phyloP scores from a whole-genome alignment of 148 eudicot genomes.

The Rhododendron williamsianum region DNA sequence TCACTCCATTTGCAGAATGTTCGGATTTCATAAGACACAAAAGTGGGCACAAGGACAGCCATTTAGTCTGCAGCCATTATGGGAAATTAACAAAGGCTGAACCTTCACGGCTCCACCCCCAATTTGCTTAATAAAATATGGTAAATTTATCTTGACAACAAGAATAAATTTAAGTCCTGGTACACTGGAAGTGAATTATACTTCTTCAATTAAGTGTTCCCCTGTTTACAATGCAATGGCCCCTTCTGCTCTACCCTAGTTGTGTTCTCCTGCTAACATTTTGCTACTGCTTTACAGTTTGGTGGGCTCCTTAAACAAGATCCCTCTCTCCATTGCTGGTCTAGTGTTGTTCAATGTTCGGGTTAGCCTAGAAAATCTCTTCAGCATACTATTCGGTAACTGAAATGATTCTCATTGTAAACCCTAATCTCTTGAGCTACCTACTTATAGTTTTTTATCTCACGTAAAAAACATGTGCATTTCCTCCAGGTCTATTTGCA shows the following conservation, averaged over 20 bases:
- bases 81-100: not conserved
- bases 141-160: not conserved
- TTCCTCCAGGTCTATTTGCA: slow-evolving; percentile 62
- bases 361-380: slow-evolving; percentile 51
- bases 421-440: not conserved
- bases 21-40: not conserved
- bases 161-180: not conserved
- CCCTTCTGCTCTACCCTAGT: not conserved
- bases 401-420: not conserved
- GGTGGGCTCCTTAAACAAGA: slow-evolving; percentile 77
- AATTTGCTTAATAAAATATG: not conserved
- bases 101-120: slow-evolving; percentile 1
- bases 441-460: not conserved
- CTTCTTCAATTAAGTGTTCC: not conserved
- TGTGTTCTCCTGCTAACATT: slow-evolving; percentile 2
- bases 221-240: not conserved
- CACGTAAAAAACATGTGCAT: not conserved
- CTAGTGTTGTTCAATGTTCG: slow-evolving; percentile 68
- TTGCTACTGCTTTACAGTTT: slow-evolving; percentile 38
- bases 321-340: slow-evolving; percentile 75
- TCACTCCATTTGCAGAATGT: not conserved
- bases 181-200: not conserved
- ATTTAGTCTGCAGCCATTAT: not conserved
- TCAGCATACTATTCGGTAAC: slow-evolving; percentile 80
- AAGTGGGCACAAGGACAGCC: not conserved